Evolutionary conservation across 2,329 filamentous ascomycete genomes (phyloP).

Genomic region (Penicillium sp.): DNA sequence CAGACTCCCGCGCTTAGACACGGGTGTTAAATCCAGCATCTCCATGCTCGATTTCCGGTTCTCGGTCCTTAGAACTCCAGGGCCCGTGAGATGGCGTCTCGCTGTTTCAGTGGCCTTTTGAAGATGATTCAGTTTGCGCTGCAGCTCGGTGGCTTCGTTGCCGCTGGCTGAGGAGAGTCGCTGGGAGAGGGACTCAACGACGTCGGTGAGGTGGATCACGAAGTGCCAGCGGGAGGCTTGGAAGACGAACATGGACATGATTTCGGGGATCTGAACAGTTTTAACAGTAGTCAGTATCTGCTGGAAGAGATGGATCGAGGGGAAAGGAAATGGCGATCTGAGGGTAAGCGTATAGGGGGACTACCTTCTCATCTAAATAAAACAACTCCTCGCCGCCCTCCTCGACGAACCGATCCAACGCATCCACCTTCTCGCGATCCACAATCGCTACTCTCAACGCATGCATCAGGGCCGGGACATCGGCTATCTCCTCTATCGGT

Average conservation of each 20-base stretch:
- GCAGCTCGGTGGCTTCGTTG: too few relatives aligned
- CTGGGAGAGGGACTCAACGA: constrained; percentile 45
- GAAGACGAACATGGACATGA: constrained; percentile 81
- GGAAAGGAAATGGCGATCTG: too few relatives aligned
- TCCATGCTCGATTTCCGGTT: too few relatives aligned
- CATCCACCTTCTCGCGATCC: constrained; percentile 83
- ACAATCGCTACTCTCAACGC: constrained; percentile 63
- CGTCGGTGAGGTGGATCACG: constrained; percentile 60
- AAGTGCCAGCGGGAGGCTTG: constrained; percentile 75
- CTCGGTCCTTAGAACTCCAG: constrained; percentile 91
- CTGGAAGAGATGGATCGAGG: too few relatives aligned
- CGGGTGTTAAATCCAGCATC: constrained; percentile 26
- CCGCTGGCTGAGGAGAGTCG: constrained; percentile 32
- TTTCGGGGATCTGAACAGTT: constrained; percentile 58
- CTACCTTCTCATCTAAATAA: constrained; percentile 57
- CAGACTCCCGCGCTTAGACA: constrained; percentile 17
- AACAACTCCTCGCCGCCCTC: constrained; percentile 66
- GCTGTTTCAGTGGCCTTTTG: too few relatives aligned
- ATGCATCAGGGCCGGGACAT: constrained; percentile 62
- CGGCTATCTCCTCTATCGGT: constrained; percentile 47
- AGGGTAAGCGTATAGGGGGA: too few relatives aligned
- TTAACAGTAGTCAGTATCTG: too few relatives aligned
- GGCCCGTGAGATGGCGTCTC: constrained; percentile 57
- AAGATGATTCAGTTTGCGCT: too few relatives aligned
- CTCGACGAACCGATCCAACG: constrained; percentile 70